phyloP scores from a whole-genome alignment of 139 green algal species.

The Tetradesmus lagerheimii region DNA sequence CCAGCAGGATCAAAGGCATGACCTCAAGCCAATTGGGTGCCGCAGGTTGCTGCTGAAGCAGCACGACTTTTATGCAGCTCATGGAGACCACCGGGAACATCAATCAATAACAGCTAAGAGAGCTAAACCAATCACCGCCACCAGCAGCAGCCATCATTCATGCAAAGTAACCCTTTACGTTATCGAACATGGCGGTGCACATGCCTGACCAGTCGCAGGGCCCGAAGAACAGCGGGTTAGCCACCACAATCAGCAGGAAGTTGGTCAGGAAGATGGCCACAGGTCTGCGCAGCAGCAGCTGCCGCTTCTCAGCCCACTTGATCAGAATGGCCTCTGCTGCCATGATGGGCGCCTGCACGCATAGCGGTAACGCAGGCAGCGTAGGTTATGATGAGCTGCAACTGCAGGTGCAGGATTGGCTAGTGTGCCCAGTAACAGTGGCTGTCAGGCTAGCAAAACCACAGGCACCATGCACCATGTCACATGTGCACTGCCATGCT shows the following conservation, averaged over 20 bases:
- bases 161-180: conserved; percentile 3
- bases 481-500: no score
- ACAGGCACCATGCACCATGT: no score
- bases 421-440: no score
- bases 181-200: conserved; percentile 46
- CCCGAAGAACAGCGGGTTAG: conserved; percentile 64
- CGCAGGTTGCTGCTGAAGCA: no score
- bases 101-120: no score
- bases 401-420: background rate
- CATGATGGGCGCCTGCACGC: conserved; percentile 63
- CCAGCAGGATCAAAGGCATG: no score
- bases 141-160: no score
- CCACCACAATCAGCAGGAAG: conserved; percentile 62
- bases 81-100: no score
- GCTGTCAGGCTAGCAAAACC: no score
- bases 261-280: conserved; percentile 56
- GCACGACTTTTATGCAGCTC: no score
- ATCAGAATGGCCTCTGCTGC: conserved; percentile 47
- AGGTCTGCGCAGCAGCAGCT: conserved; percentile 2
- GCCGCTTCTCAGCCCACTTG: background rate
- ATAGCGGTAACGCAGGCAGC: background rate
- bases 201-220: conserved; percentile 51
- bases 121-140: no score
- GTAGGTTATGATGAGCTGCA: background rate
- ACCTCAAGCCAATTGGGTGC: no score